Percentiles rank a stretch among this genome's conserved stretches.
These are phyloP conservation scores for Epithele typhae DNA, from an alignment of 768 basidiomycete species.

Conservation along the genomic window DNA sequence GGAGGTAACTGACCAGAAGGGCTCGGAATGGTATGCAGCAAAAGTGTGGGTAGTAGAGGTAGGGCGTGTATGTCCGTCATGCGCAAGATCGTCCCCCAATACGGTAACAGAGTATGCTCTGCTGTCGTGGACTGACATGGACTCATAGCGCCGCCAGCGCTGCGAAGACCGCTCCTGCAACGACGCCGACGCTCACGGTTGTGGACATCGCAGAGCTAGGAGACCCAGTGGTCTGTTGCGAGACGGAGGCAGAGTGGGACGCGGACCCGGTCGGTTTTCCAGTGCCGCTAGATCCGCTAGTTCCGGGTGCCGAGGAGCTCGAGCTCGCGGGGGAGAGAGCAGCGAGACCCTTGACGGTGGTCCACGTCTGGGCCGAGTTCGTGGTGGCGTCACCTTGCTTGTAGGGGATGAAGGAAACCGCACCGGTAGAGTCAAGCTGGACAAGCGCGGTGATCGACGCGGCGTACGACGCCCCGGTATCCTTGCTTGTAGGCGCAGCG, in stretches of 20 bases:
- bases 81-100: constrained; percentile 7
- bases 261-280: neutral
- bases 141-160: constrained; percentile 2
- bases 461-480: constrained; percentile 57
- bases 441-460: constrained; percentile 58
- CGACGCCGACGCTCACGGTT: neutral
- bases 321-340: constrained; percentile 36
- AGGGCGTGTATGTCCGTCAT: constrained; percentile 5
- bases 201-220: constrained; percentile 3
- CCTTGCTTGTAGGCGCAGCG: constrained; percentile 56
- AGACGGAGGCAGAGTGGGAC: neutral
- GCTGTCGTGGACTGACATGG: too few species aligned
- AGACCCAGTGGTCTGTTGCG: neutral
- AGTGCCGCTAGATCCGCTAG: neutral
- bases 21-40: too few species aligned
- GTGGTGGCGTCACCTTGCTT: constrained; percentile 37
- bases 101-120: too few species aligned
- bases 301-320: constrained; percentile 5
- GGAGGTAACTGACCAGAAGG: too few species aligned
- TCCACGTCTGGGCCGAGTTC: constrained; percentile 49
- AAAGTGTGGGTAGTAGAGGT: neutral
- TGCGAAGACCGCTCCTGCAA: constrained; percentile 3
- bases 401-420: constrained; percentile 59
- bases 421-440: constrained; percentile 60
- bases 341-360: constrained; percentile 39